These are phyloP conservation scores for Umbilicaria muhlenbergii DNA, from an alignment of 495 filamentous ascomycete species.

Conservation along the genomic window DNA sequence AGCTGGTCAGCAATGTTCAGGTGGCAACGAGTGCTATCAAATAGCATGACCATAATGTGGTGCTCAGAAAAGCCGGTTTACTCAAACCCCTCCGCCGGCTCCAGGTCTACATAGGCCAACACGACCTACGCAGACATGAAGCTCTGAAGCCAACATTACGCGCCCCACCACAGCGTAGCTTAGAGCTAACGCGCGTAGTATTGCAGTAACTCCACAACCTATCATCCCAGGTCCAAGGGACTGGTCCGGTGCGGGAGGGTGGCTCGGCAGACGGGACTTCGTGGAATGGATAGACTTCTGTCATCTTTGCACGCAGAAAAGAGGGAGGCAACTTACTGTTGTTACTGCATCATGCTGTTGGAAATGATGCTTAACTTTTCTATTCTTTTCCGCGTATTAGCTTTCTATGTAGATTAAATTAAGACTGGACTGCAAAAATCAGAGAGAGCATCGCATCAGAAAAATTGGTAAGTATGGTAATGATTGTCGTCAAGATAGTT, in stretches of 20 bases:
- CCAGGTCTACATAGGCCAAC: constrained; percentile 32
- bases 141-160: constrained; percentile 31
- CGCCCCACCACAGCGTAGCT: constrained; percentile 11
- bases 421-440: background rate
- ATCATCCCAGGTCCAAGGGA: constrained; percentile 45
- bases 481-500: constrained; percentile 63
- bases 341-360: background rate
- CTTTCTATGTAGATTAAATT: too few species aligned
- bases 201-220: constrained; percentile 67
- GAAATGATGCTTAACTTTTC: too few species aligned
- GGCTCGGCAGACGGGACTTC: constrained; percentile 57
- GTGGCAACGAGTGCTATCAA: too few species aligned
- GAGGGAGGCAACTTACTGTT: background rate
- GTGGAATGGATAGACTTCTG: constrained; percentile 99
- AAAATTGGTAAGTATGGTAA: constrained; percentile 59
- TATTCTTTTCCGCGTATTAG: too few species aligned
- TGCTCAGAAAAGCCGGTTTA: constrained; percentile 51
- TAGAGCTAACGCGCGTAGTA: background rate
- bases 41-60: background rate
- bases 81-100: constrained; percentile 41
- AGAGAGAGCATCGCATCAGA: constrained; percentile 32
- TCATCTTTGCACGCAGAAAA: constrained; percentile 55
- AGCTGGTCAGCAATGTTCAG: too few species aligned
- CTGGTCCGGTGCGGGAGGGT: constrained; percentile 67
- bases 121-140: constrained; percentile 37